These are phyloP conservation scores for Gastrolobium villosum DNA, from an alignment of 306 rosid genomes.

Conservation along the genomic window DNA sequence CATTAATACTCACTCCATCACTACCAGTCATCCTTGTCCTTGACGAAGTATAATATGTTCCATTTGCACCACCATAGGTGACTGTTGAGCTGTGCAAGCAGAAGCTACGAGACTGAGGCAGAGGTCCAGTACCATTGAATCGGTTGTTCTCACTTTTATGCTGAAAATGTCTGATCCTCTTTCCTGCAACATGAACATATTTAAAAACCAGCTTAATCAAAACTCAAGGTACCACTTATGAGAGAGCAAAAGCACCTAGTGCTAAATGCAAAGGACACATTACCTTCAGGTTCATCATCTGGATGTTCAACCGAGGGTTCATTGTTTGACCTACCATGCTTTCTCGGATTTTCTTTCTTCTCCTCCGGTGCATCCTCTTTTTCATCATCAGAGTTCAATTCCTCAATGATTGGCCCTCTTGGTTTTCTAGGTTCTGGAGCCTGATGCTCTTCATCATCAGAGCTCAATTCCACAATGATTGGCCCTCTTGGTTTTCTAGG, in stretches of 20 bases:
- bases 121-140: conserved; percentile 37
- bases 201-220: not conserved
- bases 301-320: conserved; percentile 33
- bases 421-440: not conserved
- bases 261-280: too few relatives aligned
- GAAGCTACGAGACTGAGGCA: conserved; percentile 63
- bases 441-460: too few relatives aligned
- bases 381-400: conserved; percentile 69
- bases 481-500: too few relatives aligned
- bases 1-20: conserved; percentile 69
- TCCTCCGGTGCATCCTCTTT: conserved; percentile 50
- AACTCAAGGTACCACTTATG: not conserved
- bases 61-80: conserved; percentile 74
- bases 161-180: conserved; percentile 51
- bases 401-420: conserved; percentile 77
- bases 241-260: not conserved
- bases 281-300: too few relatives aligned
- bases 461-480: too few relatives aligned
- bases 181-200: conserved; percentile 51
- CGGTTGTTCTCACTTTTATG: conserved; percentile 36
- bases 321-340: conserved; percentile 56
- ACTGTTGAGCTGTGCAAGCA: conserved; percentile 84
- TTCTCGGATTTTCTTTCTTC: conserved; percentile 58
- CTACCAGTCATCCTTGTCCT: conserved; percentile 74
- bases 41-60: conserved; percentile 77